Conservation (phyloP, 805 yeast genomes). For the Ogataea zsoltii region DNA sequence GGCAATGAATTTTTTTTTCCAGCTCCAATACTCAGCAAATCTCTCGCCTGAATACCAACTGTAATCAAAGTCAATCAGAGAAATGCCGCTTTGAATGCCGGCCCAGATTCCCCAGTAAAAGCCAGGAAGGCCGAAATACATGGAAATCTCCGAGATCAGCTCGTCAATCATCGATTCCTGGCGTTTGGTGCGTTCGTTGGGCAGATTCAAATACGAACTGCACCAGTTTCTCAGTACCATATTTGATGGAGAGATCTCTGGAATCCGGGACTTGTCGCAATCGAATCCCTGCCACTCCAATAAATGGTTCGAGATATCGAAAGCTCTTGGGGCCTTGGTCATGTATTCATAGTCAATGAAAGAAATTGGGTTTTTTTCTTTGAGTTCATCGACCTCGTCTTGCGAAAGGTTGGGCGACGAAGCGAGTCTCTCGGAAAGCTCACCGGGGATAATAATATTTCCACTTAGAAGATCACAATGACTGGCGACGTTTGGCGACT, state of each 20-base stretch:
- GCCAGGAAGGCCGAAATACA: slow-evolving; percentile 78
- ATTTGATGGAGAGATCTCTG: slow-evolving; percentile 47
- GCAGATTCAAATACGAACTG: slow-evolving; percentile 48
- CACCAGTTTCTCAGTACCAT: slow-evolving; percentile 58
- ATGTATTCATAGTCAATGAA: slow-evolving; percentile 75
- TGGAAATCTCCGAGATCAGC: slow-evolving; percentile 55
- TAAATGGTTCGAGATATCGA: slow-evolving; percentile 73
- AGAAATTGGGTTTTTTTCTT: slow-evolving; percentile 42
- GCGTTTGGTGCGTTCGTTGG: slow-evolving; percentile 17
- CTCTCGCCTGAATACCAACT: slow-evolving; percentile 58
- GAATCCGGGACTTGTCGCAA: slow-evolving; percentile 62
- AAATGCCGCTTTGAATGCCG: slow-evolving; percentile 66
- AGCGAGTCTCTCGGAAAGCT: slow-evolving; percentile 24
- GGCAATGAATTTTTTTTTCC: slow-evolving; percentile 47
- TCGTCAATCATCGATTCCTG: slow-evolving; percentile 33
- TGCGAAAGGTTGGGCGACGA: slow-evolving; percentile 22
- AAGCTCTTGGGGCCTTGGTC: slow-evolving; percentile 71
- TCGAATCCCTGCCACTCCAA: slow-evolving; percentile 84
- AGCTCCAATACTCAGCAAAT: slow-evolving; percentile 65
- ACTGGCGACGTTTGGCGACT: slow-evolving; percentile 59
- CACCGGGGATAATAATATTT: slow-evolving; percentile 61
- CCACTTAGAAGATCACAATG: slow-evolving; percentile 79
- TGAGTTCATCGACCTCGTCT: slow-evolving; percentile 12
- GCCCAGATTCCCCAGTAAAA: slow-evolving; percentile 88
- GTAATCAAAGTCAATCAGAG: slow-evolving; percentile 73